Base-by-base conservation (phyloP, 768 basidiomycete species). In the Tephrocybe sp. region DNA sequence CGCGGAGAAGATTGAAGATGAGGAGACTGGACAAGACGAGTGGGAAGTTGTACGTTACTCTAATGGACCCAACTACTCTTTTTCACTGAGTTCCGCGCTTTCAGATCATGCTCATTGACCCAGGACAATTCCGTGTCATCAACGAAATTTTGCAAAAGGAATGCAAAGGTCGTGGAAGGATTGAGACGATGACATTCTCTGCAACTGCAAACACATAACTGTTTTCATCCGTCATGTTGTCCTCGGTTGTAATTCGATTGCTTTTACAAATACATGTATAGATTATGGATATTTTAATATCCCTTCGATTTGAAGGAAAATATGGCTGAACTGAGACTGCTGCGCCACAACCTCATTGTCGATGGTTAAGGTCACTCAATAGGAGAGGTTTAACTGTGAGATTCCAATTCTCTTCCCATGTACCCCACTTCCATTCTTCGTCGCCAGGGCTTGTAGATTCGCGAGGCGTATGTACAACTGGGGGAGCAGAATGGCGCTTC, bases 101-200 rank as follows among this genome's bases (percentile, higher is more conserved):
- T 3, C 58, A 98, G 95, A 80, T 87, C 40, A 77, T 95, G 72
- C 76, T 95, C 47, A 97, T 98, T 52, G 94, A 97, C 63, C 95
- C 97, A 4, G 82, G 88, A 34, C 86, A 90, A 58, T 95, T 97
- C 79, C 83, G 90, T 29, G 76, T 87, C 16, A 79, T 99, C 56
- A 90, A 87, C 59, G 95, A 98, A 52, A 67, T 98, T 34, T 68
- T 98, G 51, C 90, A 94, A 64, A 90, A 88, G 63, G 90, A 97
- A 63, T 87, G 86, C 62, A 94, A 95, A 66, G 91, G 91, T 15
- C 79, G 80, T 56, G 91, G 92, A 1, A 76, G 88, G 44, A 72
- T 97, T 33, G 95, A 97, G 68, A 94, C 93, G 0, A 63, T 91
- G 58, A 74, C 82, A 11, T 83, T 88, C 53, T 77, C 87, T 36